Percentiles rank a stretch among this genome's conserved stretches.
phyloP scores from a whole-genome alignment of 2,329 filamentous ascomycete species.

The Podosphaera aphanis region DNA sequence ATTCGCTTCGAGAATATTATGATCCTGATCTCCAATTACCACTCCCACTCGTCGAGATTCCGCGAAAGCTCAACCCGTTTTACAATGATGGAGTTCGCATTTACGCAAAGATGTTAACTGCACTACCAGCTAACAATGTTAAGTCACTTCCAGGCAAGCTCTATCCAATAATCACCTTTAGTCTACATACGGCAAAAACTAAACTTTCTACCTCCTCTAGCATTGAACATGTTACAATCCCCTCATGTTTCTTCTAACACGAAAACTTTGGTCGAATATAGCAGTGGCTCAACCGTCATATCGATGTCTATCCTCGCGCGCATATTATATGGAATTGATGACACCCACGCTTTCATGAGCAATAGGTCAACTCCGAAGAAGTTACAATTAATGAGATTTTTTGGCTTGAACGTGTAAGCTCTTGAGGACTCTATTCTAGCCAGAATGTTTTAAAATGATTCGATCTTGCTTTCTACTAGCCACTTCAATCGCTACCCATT shows the following conservation, averaged over 20 bases:
- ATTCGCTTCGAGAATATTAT: slow-evolving; percentile 33
- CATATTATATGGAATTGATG: background rate
- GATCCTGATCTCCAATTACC: slow-evolving; percentile 33
- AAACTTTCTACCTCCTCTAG: too few species aligned
- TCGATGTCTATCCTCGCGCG: too few species aligned
- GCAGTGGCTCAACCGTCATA: too few species aligned
- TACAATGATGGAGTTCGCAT: slow-evolving; percentile 33
- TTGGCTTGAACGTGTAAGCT: background rate
- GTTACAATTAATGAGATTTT: background rate
- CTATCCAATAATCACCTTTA: too few species aligned
- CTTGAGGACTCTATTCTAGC: background rate
- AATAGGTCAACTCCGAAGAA: background rate
- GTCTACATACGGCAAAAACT: too few species aligned
- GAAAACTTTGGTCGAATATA: too few species aligned
- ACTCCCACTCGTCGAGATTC: slow-evolving; percentile 37
- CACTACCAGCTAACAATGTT: slow-evolving; percentile 40
- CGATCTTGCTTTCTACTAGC: background rate
- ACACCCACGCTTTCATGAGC: background rate
- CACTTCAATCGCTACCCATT: background rate
- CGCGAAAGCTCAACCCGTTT: slow-evolving; percentile 31
- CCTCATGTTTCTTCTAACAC: too few species aligned
- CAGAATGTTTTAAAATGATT: background rate
- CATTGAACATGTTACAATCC: too few species aligned
- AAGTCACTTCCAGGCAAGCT: slow-evolving; percentile 17
- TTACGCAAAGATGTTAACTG: slow-evolving; percentile 43